A percentile compares a stretch with the other conserved stretches of the same genome.
Conservation (phyloP, 371 early-diverging fungal species). For the Apophysomyces elegans region DNA sequence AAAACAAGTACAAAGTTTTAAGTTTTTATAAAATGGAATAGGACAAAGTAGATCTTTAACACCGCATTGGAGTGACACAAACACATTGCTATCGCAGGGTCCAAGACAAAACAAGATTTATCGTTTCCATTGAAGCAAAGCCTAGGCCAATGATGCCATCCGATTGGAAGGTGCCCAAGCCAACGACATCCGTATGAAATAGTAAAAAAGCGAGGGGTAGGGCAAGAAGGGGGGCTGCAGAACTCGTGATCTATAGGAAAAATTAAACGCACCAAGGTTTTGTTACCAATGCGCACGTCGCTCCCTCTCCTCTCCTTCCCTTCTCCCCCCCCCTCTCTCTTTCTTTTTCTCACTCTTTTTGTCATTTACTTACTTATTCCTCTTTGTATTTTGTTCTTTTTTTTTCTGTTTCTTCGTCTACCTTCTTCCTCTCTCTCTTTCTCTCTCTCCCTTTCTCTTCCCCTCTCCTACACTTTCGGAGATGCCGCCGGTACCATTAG, state of each 20-base stretch:
- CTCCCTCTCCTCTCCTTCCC: background rate
- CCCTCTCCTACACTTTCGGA: background rate
- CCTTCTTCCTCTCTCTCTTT: background rate
- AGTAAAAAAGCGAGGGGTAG: background rate
- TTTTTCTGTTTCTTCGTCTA: no score
- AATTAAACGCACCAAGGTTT: background rate
- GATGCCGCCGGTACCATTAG: background rate
- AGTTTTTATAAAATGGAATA: no score
- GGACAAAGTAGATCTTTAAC: background rate
- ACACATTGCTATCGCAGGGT: background rate
- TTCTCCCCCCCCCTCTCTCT: background rate
- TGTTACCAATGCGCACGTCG: constrained; percentile 6
- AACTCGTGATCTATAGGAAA: constrained; percentile 5
- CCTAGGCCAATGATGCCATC: background rate
- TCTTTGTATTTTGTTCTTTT: no score
- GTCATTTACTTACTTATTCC: no score
- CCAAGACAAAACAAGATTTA: background rate
- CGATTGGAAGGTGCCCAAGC: background rate
- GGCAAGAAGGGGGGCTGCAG: background rate
- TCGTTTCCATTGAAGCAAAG: constrained; percentile 2
- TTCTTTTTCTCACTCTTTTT: background rate
- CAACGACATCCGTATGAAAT: background rate
- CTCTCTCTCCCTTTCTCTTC: background rate
- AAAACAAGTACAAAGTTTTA: no score
- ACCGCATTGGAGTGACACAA: background rate